Evolutionary conservation across 2,329 filamentous ascomycete genomes (phyloP).

Genomic region (Rutstroemia sp.): DNA sequence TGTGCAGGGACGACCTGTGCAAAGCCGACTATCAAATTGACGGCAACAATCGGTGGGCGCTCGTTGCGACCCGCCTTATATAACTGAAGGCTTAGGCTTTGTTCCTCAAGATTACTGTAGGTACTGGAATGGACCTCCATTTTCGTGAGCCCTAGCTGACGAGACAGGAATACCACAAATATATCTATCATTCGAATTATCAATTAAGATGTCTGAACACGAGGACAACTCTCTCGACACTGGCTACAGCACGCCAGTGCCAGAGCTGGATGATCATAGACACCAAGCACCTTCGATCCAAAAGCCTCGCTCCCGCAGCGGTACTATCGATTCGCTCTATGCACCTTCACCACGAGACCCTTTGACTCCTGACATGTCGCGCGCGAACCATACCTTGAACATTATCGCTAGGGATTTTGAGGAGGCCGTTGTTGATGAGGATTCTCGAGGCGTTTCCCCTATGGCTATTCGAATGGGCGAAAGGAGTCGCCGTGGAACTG

Average conservation of each 20-base stretch:
- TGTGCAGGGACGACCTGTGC: constrained; percentile 32
- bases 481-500: constrained; percentile 42
- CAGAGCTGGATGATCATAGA: constrained; percentile 83
- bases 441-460: constrained; percentile 40
- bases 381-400: constrained; percentile 33
- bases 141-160: neutral
- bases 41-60: constrained; percentile 42
- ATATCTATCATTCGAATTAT: constrained; percentile 18
- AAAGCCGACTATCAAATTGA: constrained; percentile 40
- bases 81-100: constrained; percentile 17
- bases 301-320: constrained; percentile 54
- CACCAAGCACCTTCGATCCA: constrained; percentile 55
- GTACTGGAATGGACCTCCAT: neutral
- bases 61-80: constrained; percentile 42
- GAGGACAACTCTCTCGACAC: constrained; percentile 52
- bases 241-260: constrained; percentile 66
- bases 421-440: constrained; percentile 75
- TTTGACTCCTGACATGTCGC: constrained; percentile 32
- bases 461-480: constrained; percentile 24
- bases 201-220: constrained; percentile 59
- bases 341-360: constrained; percentile 34
- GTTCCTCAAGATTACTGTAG: constrained; percentile 1
- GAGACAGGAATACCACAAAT: constrained; percentile 12
- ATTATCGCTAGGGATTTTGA: constrained; percentile 74
- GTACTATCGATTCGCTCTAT: constrained; percentile 67